phyloP scores from a whole-genome alignment of 768 basidiomycete species.

The Russula emetica region DNA sequence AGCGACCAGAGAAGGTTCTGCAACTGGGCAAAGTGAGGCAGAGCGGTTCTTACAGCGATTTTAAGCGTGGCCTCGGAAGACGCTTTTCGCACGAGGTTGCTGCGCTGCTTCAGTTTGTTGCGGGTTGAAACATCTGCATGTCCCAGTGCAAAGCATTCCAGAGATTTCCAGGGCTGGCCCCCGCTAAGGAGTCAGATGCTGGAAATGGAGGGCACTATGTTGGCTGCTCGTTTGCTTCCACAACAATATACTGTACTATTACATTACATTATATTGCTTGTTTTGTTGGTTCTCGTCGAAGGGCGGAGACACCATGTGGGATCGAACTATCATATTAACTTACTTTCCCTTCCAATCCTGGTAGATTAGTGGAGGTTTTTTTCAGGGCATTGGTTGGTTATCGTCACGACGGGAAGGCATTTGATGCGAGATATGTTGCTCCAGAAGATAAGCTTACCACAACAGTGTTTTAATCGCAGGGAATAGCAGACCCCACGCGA shows the following conservation, averaged over 20 bases:
- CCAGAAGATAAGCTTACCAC: too few species aligned
- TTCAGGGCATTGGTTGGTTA: too few species aligned
- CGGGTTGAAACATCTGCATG: neutral
- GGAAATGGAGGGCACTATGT: neutral
- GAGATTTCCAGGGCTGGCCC: neutral
- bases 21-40: constrained; percentile 1
- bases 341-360: too few species aligned
- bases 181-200: neutral
- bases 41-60: constrained; percentile 16
- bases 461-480: too few species aligned
- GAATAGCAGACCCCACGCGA: too few species aligned
- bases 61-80: neutral
- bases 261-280: neutral
- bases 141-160: neutral
- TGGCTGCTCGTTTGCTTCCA: neutral
- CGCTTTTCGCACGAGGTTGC: neutral
- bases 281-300: neutral
- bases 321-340: neutral
- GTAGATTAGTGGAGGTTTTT: neutral
- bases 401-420: too few species aligned
- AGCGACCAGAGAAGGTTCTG: neutral
- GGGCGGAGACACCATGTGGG: neutral
- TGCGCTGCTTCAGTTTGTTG: neutral
- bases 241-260: neutral
- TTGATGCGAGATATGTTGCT: too few species aligned